Evolutionary conservation across 805 yeast species (phyloP), one percentile per base, ranked within the genome.

Genomic region (Zygoascus bituminiphila): DNA sequence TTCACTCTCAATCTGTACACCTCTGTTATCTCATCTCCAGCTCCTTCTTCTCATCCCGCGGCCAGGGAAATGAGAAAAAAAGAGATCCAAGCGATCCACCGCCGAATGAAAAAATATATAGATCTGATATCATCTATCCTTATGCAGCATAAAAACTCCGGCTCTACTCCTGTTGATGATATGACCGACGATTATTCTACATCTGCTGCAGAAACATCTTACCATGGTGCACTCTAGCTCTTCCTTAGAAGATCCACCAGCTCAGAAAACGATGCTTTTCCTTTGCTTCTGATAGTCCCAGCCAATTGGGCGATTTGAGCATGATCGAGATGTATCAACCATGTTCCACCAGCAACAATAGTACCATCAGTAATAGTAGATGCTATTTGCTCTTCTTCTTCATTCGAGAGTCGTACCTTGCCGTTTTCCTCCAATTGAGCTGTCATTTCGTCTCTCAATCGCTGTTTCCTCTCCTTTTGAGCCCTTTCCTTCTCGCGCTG

Each of bases 401-500:
- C 53, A 6, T 19, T 44, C 15, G 15, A 26, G 20, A 54, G 50
- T 42, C 39, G 23, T 12, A 49, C 62, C 8, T 40, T 19, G 8
- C 65, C 65, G 2, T 42, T 21, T 12, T 35, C 1, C 12, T 29
- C 44, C 12, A 62, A 47, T 12, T 41, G 38, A 21, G 25, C 21
- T 23, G 38, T 48, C 9, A 62, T 45, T 7, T 44, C 41, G 15
- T 37, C 54, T 17, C 54, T 45, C 9, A 60, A 51, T 25, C 48
- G 44, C 7, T 24, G 45, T 10, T 53, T 50, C 17, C 24, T 39
- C 29, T 46, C 35, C 7, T 54, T 48, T 40, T 53, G 58, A n/a
- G 38, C 54, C 26, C 54, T 55, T 36, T 59, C 58, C 9, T 45
- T 51, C 29, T 52, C 47, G 12, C 57, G 51, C 23, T 55, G 54